A percentile compares a stretch with the other conserved stretches of the same genome.
Evolutionary conservation across 768 basidiomycete species (phyloP).

Genomic region (Serendipita vermifera): DNA sequence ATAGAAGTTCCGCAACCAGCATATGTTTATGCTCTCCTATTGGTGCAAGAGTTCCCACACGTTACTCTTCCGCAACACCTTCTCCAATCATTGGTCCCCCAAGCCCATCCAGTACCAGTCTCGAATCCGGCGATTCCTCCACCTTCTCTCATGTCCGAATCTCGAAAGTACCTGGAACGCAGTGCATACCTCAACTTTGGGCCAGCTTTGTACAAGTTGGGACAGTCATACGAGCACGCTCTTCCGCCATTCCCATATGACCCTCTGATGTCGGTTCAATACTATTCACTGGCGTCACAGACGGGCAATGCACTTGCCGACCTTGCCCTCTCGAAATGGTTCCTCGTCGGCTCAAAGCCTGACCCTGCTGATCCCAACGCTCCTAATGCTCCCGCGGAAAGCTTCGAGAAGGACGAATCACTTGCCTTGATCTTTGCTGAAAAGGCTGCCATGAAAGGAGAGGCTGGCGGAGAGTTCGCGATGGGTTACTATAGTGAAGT

Average conservation of each 20-base stretch:
- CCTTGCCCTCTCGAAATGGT: constrained; percentile 97
- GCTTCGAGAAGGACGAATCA: constrained; percentile 76
- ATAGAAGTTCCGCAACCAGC: constrained; percentile 76
- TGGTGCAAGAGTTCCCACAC: constrained; percentile 72
- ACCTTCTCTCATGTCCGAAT: constrained; percentile 41
- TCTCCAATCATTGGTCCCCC: constrained; percentile 18
- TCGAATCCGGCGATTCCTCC: constrained; percentile 32
- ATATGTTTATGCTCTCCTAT: constrained; percentile 77
- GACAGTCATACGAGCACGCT: constrained; percentile 86
- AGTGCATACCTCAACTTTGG: constrained; percentile 77
- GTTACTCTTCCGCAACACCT: constrained; percentile 29
- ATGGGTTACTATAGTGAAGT: constrained; percentile 94
- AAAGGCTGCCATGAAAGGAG: constrained; percentile 61
- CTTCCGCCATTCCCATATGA: constrained; percentile 76
- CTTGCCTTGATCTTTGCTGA: constrained; percentile 84
- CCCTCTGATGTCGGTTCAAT: constrained; percentile 78
- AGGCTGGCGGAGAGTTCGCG: constrained; percentile 82
- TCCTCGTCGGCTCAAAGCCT: constrained; percentile 64
- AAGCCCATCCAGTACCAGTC: not conserved
- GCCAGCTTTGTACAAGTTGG: constrained; percentile 80
- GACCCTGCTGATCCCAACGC: constrained; percentile 8
- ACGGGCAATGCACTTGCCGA: constrained; percentile 86
- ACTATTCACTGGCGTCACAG: constrained; percentile 49
- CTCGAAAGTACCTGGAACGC: constrained; percentile 63
- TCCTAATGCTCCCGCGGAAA: constrained; percentile 25